A percentile compares a stretch with the other conserved stretches of the same genome.
These are phyloP conservation scores for Nemania abortiva DNA, from an alignment of 2,329 filamentous ascomycete species.

Conservation along the genomic window DNA sequence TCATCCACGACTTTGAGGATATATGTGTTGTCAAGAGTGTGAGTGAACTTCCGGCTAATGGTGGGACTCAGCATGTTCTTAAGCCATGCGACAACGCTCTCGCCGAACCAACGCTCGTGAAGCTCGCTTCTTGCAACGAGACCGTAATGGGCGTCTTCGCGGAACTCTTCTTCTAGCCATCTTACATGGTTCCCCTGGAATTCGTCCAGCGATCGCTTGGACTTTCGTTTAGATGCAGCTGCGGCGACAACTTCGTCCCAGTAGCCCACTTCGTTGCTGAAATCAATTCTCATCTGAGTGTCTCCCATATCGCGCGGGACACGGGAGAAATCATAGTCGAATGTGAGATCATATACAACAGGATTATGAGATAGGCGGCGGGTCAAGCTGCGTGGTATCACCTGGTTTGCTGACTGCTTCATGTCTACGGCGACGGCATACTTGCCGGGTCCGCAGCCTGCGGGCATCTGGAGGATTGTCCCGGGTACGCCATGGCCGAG, in stretches of 20 bases:
- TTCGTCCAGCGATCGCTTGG: slow-evolving; percentile 50
- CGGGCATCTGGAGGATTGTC: slow-evolving; percentile 58
- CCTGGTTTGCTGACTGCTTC: slow-evolving; percentile 41
- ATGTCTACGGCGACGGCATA: slow-evolving; percentile 56
- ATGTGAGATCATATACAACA: slow-evolving; percentile 54
- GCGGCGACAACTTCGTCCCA: slow-evolving; percentile 52
- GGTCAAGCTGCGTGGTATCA: slow-evolving; percentile 35
- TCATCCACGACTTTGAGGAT: slow-evolving; percentile 12
- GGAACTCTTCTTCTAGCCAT: slow-evolving; percentile 56
- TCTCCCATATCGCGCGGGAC: slow-evolving; percentile 51
- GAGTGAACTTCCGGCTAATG: background rate
- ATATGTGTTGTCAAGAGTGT: slow-evolving; percentile 9
- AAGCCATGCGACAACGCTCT: slow-evolving; percentile 14
- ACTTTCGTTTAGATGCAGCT: slow-evolving; percentile 41
- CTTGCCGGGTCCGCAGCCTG: slow-evolving; percentile 53
- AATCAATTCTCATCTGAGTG: slow-evolving; percentile 56
- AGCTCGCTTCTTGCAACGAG: slow-evolving; percentile 47
- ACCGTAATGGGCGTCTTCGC: slow-evolving; percentile 50
- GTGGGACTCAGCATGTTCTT: slow-evolving; percentile 42
- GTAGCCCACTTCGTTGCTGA: slow-evolving; percentile 53
- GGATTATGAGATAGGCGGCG: slow-evolving; percentile 13
- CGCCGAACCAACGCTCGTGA: slow-evolving; percentile 51
- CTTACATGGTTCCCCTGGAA: slow-evolving; percentile 50
- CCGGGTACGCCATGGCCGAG: slow-evolving; percentile 53
- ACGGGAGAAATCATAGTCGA: slow-evolving; percentile 55